Evolutionary conservation across 352 stramenopile genomes (phyloP).

Genomic region (Pilasporangium apinafurcum): DNA sequence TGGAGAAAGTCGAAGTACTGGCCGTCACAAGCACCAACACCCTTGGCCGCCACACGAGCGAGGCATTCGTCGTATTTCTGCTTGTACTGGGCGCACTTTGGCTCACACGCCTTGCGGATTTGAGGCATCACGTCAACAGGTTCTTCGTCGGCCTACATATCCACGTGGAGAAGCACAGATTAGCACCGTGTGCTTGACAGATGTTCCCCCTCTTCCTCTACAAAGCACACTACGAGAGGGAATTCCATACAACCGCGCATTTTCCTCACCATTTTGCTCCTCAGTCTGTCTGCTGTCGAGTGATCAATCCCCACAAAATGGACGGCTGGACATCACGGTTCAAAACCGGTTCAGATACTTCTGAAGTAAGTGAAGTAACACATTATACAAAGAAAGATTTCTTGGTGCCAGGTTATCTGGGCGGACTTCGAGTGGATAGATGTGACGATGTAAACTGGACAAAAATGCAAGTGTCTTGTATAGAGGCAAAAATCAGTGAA

Average conservation of each 20-base stretch:
- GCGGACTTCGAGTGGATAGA: too few relatives aligned
- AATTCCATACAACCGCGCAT: not conserved
- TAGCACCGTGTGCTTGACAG: not conserved
- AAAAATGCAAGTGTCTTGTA: too few relatives aligned
- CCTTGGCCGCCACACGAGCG: constrained; percentile 87
- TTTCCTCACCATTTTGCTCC: not conserved
- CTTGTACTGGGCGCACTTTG: constrained; percentile 84
- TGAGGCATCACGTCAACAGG: constrained; percentile 90
- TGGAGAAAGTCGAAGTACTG: constrained; percentile 95
- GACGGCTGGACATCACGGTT: constrained; percentile 28
- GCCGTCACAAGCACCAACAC: constrained; percentile 90
- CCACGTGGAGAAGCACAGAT: not conserved
- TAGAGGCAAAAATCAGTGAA: too few relatives aligned
- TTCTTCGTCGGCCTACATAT: constrained; percentile 61
- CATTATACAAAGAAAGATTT: too few relatives aligned
- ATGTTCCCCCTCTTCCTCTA: too few relatives aligned
- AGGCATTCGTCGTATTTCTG: constrained; percentile 90
- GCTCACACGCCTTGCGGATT: constrained; percentile 90
- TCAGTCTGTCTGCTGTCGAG: not conserved
- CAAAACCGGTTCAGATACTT: constrained; percentile 6
- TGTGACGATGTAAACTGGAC: too few relatives aligned
- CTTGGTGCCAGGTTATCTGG: too few relatives aligned
- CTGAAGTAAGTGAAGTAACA: constrained; percentile 2
- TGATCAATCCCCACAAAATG: constrained; percentile 20
- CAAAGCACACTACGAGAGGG: too few relatives aligned